A percentile compares a stretch with the other conserved stretches of the same genome.
These are phyloP conservation scores for Cyberlindnera subsufficiens DNA, from an alignment of 805 yeast species.

Conservation along the genomic window DNA sequence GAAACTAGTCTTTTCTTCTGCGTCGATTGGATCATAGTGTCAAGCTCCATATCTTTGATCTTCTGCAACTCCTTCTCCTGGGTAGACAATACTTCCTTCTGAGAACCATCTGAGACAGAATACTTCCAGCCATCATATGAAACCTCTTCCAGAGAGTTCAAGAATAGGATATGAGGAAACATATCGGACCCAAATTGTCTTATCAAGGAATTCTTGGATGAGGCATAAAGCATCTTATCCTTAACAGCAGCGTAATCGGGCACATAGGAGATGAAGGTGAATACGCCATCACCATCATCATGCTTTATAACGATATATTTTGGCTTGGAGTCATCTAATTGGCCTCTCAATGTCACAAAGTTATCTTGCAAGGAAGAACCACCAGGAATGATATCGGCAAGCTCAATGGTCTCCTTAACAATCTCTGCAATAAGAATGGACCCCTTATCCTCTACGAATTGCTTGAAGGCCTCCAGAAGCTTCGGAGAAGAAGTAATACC, in stretches of 20 bases:
- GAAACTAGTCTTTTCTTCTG: slow-evolving; percentile 24
- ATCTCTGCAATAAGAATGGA: slow-evolving; percentile 35
- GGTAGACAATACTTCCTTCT: slow-evolving; percentile 45
- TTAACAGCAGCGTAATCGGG: slow-evolving; percentile 83
- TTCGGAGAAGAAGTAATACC: slow-evolving; percentile 47
- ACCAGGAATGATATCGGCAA: slow-evolving; percentile 28
- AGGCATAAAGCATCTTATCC: slow-evolving; percentile 89
- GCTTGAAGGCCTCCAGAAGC: slow-evolving; percentile 40
- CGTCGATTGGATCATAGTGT: slow-evolving; percentile 26
- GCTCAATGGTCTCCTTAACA: slow-evolving; percentile 29
- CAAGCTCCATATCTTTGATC: slow-evolving; percentile 38
- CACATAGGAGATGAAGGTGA: slow-evolving; percentile 70
- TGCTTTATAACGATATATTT: slow-evolving; percentile 44
- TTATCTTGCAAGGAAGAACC: slow-evolving; percentile 29
- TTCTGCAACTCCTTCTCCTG: slow-evolving; percentile 49
- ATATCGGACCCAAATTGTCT: slow-evolving; percentile 61
- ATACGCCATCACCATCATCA: slow-evolving; percentile 15
- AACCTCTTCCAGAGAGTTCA: slow-evolving; percentile 30
- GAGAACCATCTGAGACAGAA: slow-evolving; percentile 29
- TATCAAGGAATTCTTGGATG: slow-evolving; percentile 72
- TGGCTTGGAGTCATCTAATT: slow-evolving; percentile 35
- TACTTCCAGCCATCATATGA: slow-evolving; percentile 42
- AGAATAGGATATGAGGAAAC: slow-evolving; percentile 28
- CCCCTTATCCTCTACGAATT: slow-evolving; percentile 28
- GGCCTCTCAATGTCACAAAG: slow-evolving; percentile 26